Base-by-base conservation (phyloP, 305 asterid genomes). In the Salvia sclarea region DNA sequence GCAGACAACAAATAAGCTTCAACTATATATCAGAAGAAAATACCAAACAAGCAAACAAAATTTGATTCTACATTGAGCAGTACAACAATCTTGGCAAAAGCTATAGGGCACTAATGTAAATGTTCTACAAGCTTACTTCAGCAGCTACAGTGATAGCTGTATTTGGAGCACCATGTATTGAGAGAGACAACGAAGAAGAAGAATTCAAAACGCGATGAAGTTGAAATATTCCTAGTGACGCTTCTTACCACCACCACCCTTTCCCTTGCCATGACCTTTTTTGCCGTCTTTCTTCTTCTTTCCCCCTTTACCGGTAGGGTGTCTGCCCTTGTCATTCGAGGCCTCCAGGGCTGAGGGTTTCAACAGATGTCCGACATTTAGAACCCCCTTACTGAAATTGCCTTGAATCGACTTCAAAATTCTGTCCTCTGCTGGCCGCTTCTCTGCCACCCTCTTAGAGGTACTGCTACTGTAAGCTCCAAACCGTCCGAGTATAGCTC, bases 301-400 rank as follows among this genome's bases (percentile, higher is more conserved):
- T 86, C 58, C 79, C 70, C 87, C 88, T 74, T 83, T 82, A 64
- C 83, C 37, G 9, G 31, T 1, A 37, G 44, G 66, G 33, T 40
- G 72, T 55, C 58, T 59, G 30, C 75, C 61, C 25, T 68, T 67
- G 6, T 61, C 76, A 10, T 73, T 75, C 7, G 63, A 28, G 59
- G 59, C 75, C 45, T 76, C 79, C 8, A 92, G 82, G 5, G 83
- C 69, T 11, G 88, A 71, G 61, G 86, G 76, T 50, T 71, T 47
- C 33, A 88, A 75, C 17, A 92, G 62, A 71, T 81, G 81, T 48
- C 83, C 84, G 40, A 90, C 96, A 68, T 90, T 81, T 61, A 92
- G 93, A 63, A 92, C 87, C 3, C 98, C 95, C 22, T 88, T 88
- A 76, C 83, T 88, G 74, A 92, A 90, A 73, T 77, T 47, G 22